These are phyloP conservation scores for Trichopus zeylanicus DNA, from an alignment of 116 monocot genomes.

Conservation along the genomic window DNA sequence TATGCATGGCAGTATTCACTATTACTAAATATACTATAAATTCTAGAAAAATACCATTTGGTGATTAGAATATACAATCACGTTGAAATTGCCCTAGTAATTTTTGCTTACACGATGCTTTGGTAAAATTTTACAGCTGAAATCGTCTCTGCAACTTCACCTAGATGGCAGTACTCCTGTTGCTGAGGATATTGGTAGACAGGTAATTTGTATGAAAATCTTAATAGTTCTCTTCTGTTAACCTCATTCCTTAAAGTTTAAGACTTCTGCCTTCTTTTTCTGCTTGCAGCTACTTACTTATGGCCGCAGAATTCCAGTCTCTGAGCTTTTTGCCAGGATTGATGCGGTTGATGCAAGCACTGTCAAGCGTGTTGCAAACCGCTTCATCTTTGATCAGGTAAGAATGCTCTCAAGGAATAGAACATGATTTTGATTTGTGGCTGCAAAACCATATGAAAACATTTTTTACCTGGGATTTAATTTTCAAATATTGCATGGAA, in stretches of 20 bases:
- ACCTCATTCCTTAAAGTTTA: neutral
- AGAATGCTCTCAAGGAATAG: neutral
- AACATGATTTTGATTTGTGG: neutral
- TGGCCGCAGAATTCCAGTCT: constrained; percentile 67
- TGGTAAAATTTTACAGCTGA: constrained; percentile 49
- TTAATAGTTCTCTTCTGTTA: neutral
- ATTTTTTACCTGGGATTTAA: too few species aligned
- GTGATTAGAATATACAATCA: neutral
- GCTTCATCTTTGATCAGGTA: constrained; percentile 98
- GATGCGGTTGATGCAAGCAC: constrained; percentile 91
- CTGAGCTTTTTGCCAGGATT: constrained; percentile 97
- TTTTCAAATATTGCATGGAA: too few species aligned
- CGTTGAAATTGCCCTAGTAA: neutral
- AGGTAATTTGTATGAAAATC: constrained; percentile 29
- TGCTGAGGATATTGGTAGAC: constrained; percentile 94
- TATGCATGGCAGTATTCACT: too few species aligned
- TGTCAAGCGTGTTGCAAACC: constrained; percentile 86
- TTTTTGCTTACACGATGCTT: neutral
- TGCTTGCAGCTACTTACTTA: constrained; percentile 78
- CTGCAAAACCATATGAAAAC: neutral
- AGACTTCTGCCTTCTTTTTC: neutral
- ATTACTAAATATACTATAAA: neutral
- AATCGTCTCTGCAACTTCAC: constrained; percentile 85
- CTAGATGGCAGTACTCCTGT: constrained; percentile 75
- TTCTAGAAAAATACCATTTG: neutral